Evolutionary conservation across 2,329 filamentous ascomycete genomes (phyloP).

Genomic region (Bipolaris victoriae): DNA sequence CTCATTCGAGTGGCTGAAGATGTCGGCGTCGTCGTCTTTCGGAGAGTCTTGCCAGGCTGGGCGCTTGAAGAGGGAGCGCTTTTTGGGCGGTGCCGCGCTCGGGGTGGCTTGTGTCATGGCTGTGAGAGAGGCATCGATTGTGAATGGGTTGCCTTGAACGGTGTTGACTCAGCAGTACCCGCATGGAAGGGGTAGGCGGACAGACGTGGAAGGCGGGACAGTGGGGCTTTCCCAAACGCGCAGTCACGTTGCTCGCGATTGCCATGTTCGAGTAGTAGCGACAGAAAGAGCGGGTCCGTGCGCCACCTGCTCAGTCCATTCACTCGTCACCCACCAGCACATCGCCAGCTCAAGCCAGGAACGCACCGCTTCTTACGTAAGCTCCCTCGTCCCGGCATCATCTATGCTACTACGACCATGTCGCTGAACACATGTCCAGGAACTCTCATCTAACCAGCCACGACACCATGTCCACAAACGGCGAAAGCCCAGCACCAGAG

Average conservation of each 20-base stretch:
- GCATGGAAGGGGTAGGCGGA: not conserved
- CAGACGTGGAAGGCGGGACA: not conserved
- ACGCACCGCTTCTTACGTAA: not conserved
- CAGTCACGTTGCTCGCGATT: conserved; percentile 41
- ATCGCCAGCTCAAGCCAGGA: not conserved
- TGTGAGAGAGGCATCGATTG: conserved; percentile 22
- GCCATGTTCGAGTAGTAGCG: not conserved
- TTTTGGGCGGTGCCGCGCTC: conserved; percentile 41
- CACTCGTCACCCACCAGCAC: conserved; percentile 5
- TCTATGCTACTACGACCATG: not conserved
- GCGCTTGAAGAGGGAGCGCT: conserved; percentile 63
- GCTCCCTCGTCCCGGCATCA: too few species aligned
- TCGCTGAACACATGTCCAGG: not conserved
- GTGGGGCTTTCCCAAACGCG: conserved; percentile 29
- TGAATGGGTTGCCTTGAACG: not conserved
- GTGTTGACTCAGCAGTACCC: not conserved
- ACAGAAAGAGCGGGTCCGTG: conserved; percentile 27
- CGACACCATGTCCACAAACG: conserved; percentile 59
- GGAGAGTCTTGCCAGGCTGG: conserved; percentile 56
- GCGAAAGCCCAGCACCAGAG: conserved; percentile 63
- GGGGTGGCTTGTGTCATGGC: conserved; percentile 35
- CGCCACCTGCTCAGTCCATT: conserved; percentile 5
- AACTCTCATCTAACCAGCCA: not conserved
- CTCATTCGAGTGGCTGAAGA: conserved; percentile 54
- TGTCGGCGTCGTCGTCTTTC: conserved; percentile 44